A percentile compares a stretch with the other conserved stretches of the same genome.
These are phyloP conservation scores for Psilocybe azurescens DNA, from an alignment of 768 basidiomycete species.

Conservation along the genomic window DNA sequence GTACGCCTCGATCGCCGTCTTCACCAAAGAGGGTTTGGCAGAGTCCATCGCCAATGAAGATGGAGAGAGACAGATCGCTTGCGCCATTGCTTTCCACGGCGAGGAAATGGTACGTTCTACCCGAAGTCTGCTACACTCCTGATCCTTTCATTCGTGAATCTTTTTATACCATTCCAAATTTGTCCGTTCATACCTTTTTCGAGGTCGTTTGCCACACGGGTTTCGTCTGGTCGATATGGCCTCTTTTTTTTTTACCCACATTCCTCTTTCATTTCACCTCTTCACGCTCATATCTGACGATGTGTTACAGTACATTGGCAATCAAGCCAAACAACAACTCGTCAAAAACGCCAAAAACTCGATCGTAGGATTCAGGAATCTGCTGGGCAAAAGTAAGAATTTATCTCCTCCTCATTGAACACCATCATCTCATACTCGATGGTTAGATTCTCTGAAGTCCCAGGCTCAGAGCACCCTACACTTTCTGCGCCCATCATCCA, in stretches of 20 bases:
- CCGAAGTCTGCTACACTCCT: too few species aligned
- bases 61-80: slow-evolving; percentile 97
- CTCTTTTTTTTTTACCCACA: not conserved
- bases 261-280: not conserved
- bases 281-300: too few species aligned
- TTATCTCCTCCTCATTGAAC: not conserved
- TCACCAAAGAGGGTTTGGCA: slow-evolving; percentile 92
- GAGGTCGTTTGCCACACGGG: too few species aligned
- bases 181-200: too few species aligned
- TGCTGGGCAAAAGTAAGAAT: slow-evolving; percentile 86
- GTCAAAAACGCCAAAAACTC: slow-evolving; percentile 96
- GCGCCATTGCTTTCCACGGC: slow-evolving; percentile 88
- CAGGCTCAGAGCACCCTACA: slow-evolving; percentile 49
- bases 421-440: slow-evolving; percentile 1
- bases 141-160: not conserved
- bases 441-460: slow-evolving; percentile 75
- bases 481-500: slow-evolving; percentile 78
- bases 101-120: slow-evolving; percentile 78
- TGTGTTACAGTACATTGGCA: slow-evolving; percentile 83
- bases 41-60: slow-evolving; percentile 99
- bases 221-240: not conserved
- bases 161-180: not conserved
- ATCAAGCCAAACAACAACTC: slow-evolving; percentile 91
- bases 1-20: slow-evolving; percentile 93
- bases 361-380: slow-evolving; percentile 92